phyloP scores from a whole-genome alignment of 495 filamentous ascomycete species.

The Xylaria intraflava region DNA sequence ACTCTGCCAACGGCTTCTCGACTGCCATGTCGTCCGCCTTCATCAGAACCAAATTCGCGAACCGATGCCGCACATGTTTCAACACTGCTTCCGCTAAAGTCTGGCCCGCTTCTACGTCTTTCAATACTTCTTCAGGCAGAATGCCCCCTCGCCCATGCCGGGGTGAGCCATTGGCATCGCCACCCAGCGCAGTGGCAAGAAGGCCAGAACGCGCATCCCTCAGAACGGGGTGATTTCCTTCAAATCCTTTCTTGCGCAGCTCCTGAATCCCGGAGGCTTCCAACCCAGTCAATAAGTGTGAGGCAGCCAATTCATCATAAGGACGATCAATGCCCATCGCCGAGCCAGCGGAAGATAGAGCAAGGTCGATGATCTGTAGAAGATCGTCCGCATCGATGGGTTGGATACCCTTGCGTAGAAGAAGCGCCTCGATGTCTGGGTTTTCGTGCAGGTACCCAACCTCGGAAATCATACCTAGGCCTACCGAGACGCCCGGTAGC shows the following conservation, averaged over 20 bases:
- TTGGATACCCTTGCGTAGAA: slow-evolving; percentile 25
- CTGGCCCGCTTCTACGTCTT: neutral
- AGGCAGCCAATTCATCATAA: neutral
- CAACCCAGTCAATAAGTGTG: slow-evolving; percentile 24
- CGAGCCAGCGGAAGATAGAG: neutral
- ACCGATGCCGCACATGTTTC: slow-evolving; percentile 13
- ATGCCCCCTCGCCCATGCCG: neutral
- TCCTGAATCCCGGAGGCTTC: slow-evolving; percentile 17
- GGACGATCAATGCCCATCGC: neutral
- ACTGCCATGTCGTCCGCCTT: slow-evolving; percentile 28
- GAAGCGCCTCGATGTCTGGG: slow-evolving; percentile 21
- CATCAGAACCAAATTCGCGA: slow-evolving; percentile 27
- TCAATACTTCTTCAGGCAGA: neutral
- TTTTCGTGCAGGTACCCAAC: slow-evolving; percentile 26
- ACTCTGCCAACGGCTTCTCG: slow-evolving; percentile 21
- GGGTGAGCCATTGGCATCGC: neutral
- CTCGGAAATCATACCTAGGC: slow-evolving; percentile 21
- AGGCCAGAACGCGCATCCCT: neutral
- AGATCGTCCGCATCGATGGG: slow-evolving; percentile 31
- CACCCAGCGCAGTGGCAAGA: neutral
- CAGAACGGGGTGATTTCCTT: neutral
- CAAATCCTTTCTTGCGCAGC: slow-evolving; percentile 14
- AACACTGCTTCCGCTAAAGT: slow-evolving; percentile 13
- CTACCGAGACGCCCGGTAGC: slow-evolving; percentile 15
- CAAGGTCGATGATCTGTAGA: slow-evolving; percentile 27